Conservation (phyloP, 441 rosid genomes). For the Erodium texanum region DNA sequence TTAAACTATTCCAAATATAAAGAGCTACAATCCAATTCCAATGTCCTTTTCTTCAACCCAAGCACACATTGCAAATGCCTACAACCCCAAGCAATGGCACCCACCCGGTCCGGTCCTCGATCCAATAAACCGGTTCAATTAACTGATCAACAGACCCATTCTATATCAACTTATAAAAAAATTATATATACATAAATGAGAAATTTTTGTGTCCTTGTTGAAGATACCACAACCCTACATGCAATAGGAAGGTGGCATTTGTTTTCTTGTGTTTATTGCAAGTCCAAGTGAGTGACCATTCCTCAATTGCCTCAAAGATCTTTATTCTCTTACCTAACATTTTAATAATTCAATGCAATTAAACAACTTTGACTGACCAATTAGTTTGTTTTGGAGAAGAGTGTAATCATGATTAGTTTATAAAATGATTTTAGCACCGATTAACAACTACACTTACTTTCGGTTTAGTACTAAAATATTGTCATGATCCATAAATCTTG, state of each 20-base stretch:
- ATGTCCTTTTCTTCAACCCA: no score
- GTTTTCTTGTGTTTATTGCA: background rate
- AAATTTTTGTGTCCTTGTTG: constrained; percentile 9
- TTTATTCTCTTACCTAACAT: background rate
- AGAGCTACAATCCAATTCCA: no score
- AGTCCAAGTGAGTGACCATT: background rate
- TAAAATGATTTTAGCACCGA: background rate
- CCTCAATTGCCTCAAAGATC: background rate
- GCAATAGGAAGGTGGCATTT: background rate
- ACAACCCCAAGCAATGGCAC: no score
- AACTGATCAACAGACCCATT: no score
- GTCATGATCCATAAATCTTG: background rate
- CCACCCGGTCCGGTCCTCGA: background rate
- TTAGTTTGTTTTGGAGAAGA: background rate
- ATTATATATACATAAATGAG: no score
- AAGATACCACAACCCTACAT: constrained; percentile 12
- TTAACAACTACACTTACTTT: background rate
- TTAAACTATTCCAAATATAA: no score
- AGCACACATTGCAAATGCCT: background rate
- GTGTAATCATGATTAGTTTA: constrained; percentile 1
- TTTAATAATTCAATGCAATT: background rate
- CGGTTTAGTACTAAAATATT: background rate
- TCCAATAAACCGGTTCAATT: no score
- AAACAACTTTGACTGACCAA: background rate
- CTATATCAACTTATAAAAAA: no score